These are phyloP conservation scores for Discostella pseudostelligera DNA, from an alignment of 108 stramenopile genomes.

Conservation along the genomic window DNA sequence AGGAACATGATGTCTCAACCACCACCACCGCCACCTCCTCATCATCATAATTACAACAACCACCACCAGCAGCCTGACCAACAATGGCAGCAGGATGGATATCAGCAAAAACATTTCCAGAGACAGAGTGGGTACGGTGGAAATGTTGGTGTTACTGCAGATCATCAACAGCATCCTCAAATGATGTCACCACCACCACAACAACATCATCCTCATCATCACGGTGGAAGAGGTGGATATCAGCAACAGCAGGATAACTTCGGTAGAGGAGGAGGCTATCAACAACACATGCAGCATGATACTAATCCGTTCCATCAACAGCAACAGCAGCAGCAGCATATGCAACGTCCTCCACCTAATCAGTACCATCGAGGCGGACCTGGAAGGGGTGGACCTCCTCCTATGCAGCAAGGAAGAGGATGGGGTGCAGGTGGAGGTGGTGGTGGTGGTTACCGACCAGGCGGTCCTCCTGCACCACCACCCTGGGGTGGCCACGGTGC, in stretches of 20 bases:
- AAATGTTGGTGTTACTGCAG: neutral
- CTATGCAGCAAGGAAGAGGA: constrained; percentile 12
- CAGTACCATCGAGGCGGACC: constrained; percentile 21
- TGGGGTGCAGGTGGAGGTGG: constrained; percentile 20
- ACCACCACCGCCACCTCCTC: constrained; percentile 7
- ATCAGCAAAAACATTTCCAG: constrained; percentile 8
- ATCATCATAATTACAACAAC: constrained; percentile 23
- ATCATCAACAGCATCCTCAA: neutral
- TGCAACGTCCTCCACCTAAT: constrained; percentile 10
- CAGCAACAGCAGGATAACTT: constrained; percentile 21
- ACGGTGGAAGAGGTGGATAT: constrained; percentile 14
- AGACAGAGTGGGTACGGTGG: too few species aligned
- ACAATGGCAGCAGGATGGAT: constrained; percentile 2
- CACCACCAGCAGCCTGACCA: constrained; percentile 6
- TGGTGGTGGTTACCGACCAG: too few species aligned
- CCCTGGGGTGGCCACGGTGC: neutral
- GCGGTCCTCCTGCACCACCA: neutral
- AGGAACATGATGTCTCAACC: constrained; percentile 10
- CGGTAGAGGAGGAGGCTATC: constrained; percentile 1
- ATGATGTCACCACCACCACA: neutral
- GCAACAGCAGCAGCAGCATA: constrained; percentile 17
- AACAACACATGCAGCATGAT: constrained; percentile 1
- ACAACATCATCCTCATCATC: constrained; percentile 1
- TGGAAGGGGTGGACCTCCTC: constrained; percentile 22
- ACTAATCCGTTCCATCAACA: constrained; percentile 1